Base-by-base conservation (phyloP, 2,329 filamentous ascomycete species). In the Tolypocladium cylindrosporum region DNA sequence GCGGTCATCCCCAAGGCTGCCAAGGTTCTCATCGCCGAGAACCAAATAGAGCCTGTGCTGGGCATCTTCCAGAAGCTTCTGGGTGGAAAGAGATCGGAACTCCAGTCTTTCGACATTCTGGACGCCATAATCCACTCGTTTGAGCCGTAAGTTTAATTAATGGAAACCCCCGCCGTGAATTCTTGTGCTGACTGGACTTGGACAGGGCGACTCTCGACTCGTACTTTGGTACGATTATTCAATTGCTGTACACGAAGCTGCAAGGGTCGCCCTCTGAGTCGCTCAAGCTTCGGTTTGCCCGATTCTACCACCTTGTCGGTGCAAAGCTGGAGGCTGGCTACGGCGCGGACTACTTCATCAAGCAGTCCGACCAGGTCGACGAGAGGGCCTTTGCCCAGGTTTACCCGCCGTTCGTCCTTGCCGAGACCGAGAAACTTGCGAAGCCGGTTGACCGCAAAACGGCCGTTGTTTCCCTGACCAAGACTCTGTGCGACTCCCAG, bases 31-130 rank as follows among this genome's bases (percentile, higher is more conserved):
- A 76, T 89, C 21, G 81, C 84, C 31, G 86, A 89, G 67, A 89
- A 92, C 65, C 91, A 97, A 71, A 73, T 97, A 45, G 90, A 95
- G 69, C 85, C 89, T 4, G 85, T 97, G 54, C 80, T 99, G n/a
- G 90, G 91, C 58, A 94, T 99, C 62, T 99, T 97, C 79, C 93
- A 97, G 71, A 92, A 90, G 67, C 82, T 99, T 13, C 79, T 97
- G 48, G 81, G 82, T 3, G 86, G 83, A 63, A 96, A 94, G 74
- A 86, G 88, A 60, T 92, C 92, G 54, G 94, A 99, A 70, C 79
- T 84, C 24, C 87, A 92, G 67, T 90, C 87, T 0, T 96, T 97
- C 67, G 94, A 99, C 68, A 81, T 99, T 53, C 79, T 99, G 59
- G 94, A 99, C 69, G 82, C 87, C 4, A 79, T 96, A 55, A 78